These are phyloP conservation scores for Plasmodium billcollinsi DNA, from an alignment of 169 alveolate genomes.

Conservation along the genomic window DNA sequence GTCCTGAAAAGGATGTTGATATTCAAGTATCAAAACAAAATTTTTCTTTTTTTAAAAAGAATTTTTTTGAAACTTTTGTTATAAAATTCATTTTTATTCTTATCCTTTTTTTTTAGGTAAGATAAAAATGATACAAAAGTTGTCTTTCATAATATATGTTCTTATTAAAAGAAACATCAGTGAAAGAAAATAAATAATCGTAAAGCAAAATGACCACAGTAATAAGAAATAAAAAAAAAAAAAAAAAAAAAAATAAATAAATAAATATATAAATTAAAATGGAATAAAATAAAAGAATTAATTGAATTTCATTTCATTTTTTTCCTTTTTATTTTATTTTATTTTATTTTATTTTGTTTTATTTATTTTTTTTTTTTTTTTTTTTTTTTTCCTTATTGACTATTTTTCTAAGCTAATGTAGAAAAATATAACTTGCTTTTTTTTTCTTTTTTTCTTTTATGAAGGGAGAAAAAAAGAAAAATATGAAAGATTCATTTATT, in stretches of 20 bases:
- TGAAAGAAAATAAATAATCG: constrained; percentile 9
- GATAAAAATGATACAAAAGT: constrained; percentile 29
- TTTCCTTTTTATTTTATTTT: no score
- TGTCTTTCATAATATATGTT: not conserved
- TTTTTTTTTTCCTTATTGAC: not conserved
- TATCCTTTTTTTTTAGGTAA: no score
- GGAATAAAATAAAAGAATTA: not conserved
- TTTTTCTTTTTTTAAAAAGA: not conserved
- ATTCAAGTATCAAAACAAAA: constrained; percentile 32
- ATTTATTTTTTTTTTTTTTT: no score
- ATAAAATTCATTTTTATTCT: no score
- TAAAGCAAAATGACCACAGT: no score
- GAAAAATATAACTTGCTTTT: not conserved
- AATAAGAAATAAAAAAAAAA: no score
- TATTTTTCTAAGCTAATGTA: not conserved
- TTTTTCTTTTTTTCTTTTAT: not conserved
- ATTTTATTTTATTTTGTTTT: no score
- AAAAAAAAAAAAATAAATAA: not conserved
- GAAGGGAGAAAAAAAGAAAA: not conserved
- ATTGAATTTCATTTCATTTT: not conserved
- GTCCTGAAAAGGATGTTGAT: constrained; percentile 45
- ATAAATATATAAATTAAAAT: no score
- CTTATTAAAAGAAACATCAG: constrained; percentile 63
- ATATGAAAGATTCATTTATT: not conserved
- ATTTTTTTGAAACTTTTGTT: not conserved